Base-by-base conservation (phyloP, 208 protist genomes). In the Leishmania tropica region DNA sequence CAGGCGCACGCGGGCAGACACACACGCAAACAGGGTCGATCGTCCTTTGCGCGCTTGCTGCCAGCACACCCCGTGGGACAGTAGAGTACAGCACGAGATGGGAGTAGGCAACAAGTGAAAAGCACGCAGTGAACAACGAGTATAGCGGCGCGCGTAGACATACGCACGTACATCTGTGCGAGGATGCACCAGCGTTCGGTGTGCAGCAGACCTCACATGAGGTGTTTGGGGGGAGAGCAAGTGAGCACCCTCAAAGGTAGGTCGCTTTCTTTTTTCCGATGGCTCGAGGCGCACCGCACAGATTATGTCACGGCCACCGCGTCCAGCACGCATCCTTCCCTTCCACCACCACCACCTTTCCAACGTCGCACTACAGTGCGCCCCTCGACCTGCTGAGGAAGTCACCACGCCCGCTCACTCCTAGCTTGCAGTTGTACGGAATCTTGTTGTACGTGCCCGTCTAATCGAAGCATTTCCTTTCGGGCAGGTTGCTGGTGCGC, bases 11-110 rank as follows among this genome's bases (percentile, higher is more conserved):
- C 13, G 15, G 21, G 28, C 71, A 31, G 15, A 56, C 71, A 75
- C 47, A 5, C 42, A 56, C 42, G 70, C 70, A n/a, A 35, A 35
- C 56, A 78, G 17, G 8, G 40, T 64, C 15, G 51, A 76, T 21
- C 45, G 68, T 21, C 28, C 68, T 74, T 74, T 31, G 40, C 24
- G 21, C 11, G 42, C 68, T 31, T 74, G 42, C 45, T 3, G 21
- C 21, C 24, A 17, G 15, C 42, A 40, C 45, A 53, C 28, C 42
- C 35, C 68, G 68, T 53, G 19, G 68, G 13, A 53, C 51, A 64
- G 78, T 48, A 54, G 77, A 78, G 48, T 75, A n/a, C 24, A 81
- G 10, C 15, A 51, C 8, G 17, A 37, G n/a, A 62, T 31, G 40
- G 35, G 40, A 48, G 35, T 35, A 31, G 24, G 72, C 13, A 62